Percentiles rank a stretch among this genome's conserved stretches.
phyloP scores from a whole-genome alignment of 192 early-diverging fungal genomes.

The Ambispora gerdemannii region DNA sequence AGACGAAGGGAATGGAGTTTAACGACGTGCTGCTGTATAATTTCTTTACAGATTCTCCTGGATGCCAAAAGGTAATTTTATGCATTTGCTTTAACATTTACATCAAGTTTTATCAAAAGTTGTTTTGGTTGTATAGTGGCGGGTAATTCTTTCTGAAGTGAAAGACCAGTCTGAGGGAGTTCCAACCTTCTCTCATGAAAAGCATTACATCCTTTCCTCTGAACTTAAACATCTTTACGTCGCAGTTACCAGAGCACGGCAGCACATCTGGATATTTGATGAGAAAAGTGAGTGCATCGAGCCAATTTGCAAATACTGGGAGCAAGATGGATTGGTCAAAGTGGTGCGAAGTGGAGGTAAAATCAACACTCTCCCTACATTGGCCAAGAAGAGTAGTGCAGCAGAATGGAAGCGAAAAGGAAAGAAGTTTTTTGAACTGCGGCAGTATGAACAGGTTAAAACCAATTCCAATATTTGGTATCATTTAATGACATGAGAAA shows the following conservation, averaged over 20 bases:
- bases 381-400: background rate
- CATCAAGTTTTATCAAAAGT: too few species aligned
- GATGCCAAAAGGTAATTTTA: constrained; percentile 5
- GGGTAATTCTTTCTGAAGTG: background rate
- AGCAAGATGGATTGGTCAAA: background rate
- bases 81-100: background rate
- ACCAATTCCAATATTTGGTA: background rate
- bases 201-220: too few species aligned
- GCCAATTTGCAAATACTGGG: constrained; percentile 15
- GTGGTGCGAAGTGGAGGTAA: background rate
- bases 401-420: constrained; percentile 10
- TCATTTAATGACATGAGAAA: background rate
- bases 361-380: background rate
- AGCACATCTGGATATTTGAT: constrained; percentile 24
- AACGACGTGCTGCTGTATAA: constrained; percentile 28
- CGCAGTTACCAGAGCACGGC: constrained; percentile 22
- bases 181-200: constrained; percentile 8
- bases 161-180: background rate
- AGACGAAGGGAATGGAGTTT: too few species aligned
- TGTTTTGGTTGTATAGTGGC: too few species aligned
- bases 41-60: constrained; percentile 14
- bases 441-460: constrained; percentile 17
- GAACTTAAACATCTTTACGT: constrained; percentile 31
- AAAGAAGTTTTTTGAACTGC: constrained; percentile 3
- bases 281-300: background rate